Conservation (phyloP, 148 eudicot genomes). For the Camellia lanceoleosa region DNA sequence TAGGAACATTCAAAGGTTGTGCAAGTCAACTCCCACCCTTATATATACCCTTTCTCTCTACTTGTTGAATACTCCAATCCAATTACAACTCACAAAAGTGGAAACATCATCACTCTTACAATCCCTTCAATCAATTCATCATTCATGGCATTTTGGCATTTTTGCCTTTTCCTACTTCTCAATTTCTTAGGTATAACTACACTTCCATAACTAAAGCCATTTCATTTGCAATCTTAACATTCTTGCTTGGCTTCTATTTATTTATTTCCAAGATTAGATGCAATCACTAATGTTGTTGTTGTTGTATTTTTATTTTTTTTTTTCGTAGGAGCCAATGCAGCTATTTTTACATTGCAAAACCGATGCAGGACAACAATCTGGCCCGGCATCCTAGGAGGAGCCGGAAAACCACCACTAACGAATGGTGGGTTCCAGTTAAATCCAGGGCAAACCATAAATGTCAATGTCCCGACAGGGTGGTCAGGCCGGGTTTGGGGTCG, state of each 20-base stretch:
- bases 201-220: not conserved
- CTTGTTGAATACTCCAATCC: no score
- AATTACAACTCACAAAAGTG: no score
- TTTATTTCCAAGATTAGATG: no score
- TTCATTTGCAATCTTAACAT: not conserved
- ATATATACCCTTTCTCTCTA: no score
- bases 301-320: not conserved
- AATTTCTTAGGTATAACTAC: not conserved
- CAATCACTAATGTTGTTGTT: no score
- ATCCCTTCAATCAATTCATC: no score
- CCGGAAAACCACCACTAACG: slow-evolving; percentile 13
- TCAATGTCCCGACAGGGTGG: slow-evolving; percentile 32
- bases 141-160: slow-evolving; percentile 1
- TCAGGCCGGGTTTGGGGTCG: slow-evolving; percentile 47
- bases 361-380: slow-evolving; percentile 29
- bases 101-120: no score
- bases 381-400: slow-evolving; percentile 35
- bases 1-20: no score
- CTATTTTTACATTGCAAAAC: slow-evolving; percentile 35
- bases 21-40: no score
- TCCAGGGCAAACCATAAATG: not conserved
- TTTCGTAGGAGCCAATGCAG: slow-evolving; percentile 24
- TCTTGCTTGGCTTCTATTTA: not conserved
- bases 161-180: slow-evolving; percentile 6
- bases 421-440: slow-evolving; percentile 31